Conservation (phyloP, 768 basidiomycete genomes). For the Lactarius tabidus region DNA sequence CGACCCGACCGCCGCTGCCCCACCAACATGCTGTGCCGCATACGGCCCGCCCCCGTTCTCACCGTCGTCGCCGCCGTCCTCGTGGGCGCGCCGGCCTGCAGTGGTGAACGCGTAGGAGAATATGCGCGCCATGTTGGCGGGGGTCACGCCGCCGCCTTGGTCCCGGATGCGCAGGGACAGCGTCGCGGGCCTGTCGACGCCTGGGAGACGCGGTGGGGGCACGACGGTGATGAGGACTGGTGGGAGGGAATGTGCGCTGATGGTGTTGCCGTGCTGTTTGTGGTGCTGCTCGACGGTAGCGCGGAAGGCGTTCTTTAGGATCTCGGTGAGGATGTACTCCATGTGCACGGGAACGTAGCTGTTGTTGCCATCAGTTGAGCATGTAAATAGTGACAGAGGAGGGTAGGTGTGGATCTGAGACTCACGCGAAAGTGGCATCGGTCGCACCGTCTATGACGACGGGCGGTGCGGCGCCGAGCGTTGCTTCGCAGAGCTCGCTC, state of each 20-base stretch:
- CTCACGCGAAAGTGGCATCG: conserved; percentile 76
- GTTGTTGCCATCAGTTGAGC: not conserved
- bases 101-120: conserved; percentile 94
- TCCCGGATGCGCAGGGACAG: conserved; percentile 80
- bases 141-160: conserved; percentile 80
- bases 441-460: conserved; percentile 67
- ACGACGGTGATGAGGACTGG: conserved; percentile 72
- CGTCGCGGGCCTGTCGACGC: conserved; percentile 38
- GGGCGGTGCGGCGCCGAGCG: conserved; percentile 65
- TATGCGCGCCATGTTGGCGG: conserved; percentile 67
- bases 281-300: conserved; percentile 78
- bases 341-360: conserved; percentile 89
- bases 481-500: conserved; percentile 77
- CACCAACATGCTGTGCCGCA: conserved; percentile 73
- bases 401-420: conserved; percentile 26
- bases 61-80: conserved; percentile 36
- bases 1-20: conserved; percentile 55
- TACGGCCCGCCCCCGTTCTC: conserved; percentile 60
- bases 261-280: conserved; percentile 37
- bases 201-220: conserved; percentile 37
- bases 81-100: conserved; percentile 47
- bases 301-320: conserved; percentile 87
- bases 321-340: conserved; percentile 87
- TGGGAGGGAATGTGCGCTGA: conserved; percentile 41
- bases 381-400: no score